Base-by-base conservation (phyloP, 257 asterid species). In the Solanum pinnatisectum region DNA sequence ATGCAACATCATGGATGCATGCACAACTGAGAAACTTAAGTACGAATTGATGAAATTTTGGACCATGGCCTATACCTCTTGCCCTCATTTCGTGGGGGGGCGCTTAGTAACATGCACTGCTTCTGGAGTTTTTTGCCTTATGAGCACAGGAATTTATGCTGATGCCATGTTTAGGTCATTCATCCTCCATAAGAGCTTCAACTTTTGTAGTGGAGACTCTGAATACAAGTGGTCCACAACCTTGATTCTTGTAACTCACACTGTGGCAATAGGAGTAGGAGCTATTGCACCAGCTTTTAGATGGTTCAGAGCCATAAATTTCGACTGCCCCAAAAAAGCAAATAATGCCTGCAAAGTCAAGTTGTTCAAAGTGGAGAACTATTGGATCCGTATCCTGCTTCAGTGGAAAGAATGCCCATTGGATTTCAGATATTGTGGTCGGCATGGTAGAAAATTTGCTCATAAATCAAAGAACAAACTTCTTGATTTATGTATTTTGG, bases 11-110 rank as follows among this genome's bases (percentile, higher is more conserved):
- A 90, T 85, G 12, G 63, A 79, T 70, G 46, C 87, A 27, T 77
- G 92, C 30, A 56, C 92, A 36, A 10, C 87, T 23, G 84, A 86
- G 71, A 95, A 92, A 86, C 74, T 94, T 88, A 91, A 88, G 73
- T 93, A 87, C 11, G 95, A 95, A 79, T 89, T 96, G 35, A 89
- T 90, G 40, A 92, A 93, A 83, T 92, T 91, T 87, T 96, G 99
- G 99, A 95, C 94, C 94, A 94, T 96, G 99, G 98, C 99, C 1
- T 96, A 94, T 83, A 95, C 98, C 56, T 92, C 98, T 37, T 91
- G 91, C 83, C 98, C 98, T 0, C 98, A 96, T 74, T 96, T 94
- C 25, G 98, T 96, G 76, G 81, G 89, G 91, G 96, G 91, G 10
- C 96, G 96, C 27, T 60, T 94, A n/a, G 96, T 96, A 1, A 96